Evolutionary conservation across 495 filamentous ascomycete genomes (phyloP).

Genomic region (Penicillium fimorum): DNA sequence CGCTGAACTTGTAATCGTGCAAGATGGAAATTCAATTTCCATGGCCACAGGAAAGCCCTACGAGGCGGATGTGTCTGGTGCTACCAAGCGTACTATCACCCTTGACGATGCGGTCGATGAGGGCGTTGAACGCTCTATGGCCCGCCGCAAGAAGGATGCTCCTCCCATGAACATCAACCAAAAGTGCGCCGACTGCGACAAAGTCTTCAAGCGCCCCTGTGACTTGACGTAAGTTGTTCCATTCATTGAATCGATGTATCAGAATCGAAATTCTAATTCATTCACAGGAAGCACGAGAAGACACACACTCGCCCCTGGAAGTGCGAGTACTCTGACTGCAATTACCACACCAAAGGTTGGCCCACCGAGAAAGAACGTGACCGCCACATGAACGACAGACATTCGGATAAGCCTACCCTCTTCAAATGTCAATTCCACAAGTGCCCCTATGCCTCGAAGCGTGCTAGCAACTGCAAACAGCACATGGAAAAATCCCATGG

Average conservation of each 20-base stretch:
- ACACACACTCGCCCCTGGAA: constrained; percentile 96
- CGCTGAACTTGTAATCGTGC: constrained; percentile 72
- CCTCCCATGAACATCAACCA: constrained; percentile 69
- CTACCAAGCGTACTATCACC: constrained; percentile 62
- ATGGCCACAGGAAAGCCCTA: constrained; percentile 61
- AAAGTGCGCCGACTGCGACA: constrained; percentile 77
- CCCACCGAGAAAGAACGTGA: constrained; percentile 97
- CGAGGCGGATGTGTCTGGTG: constrained; percentile 40
- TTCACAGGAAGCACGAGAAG: constrained; percentile 81
- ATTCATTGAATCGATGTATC: background rate
- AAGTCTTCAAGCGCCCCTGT: constrained; percentile 89
- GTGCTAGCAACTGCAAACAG: constrained; percentile 97
- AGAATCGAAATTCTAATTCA: constrained; percentile 22
- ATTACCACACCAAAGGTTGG: constrained; percentile 84
- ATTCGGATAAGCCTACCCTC: constrained; percentile 71
- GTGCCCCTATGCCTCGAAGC: constrained; percentile 91
- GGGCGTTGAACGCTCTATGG: constrained; percentile 81
- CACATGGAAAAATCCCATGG: constrained; percentile 99
- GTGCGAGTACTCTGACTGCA: constrained; percentile 75
- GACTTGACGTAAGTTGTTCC: constrained; percentile 63
- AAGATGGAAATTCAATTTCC: constrained; percentile 74
- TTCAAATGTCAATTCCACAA: constrained; percentile 80
- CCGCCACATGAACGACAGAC: constrained; percentile 92
- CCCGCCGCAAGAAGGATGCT: constrained; percentile 78
- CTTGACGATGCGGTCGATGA: constrained; percentile 59